Evolutionary conservation across 2,329 filamentous ascomycete species (phyloP).

Genomic region (Paracamarosporium sp.): DNA sequence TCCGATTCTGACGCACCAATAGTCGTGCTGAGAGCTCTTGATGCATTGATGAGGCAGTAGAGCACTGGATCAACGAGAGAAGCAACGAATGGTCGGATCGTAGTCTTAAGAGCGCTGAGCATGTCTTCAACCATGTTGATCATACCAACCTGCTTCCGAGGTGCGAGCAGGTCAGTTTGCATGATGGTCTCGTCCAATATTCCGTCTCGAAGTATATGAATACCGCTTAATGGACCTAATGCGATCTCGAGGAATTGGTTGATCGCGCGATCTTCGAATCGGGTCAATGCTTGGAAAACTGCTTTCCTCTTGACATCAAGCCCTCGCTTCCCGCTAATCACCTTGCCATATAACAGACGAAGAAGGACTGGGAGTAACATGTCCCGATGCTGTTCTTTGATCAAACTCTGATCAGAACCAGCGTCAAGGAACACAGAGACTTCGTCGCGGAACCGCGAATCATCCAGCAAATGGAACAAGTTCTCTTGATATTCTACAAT

Average conservation of each 20-base stretch:
- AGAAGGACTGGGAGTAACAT: conserved; percentile 86
- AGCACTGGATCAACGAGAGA: conserved; percentile 78
- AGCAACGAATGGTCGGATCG: conserved; percentile 71
- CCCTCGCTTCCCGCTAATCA: conserved; percentile 83
- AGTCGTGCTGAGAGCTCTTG: conserved; percentile 42
- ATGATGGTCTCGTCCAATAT: conserved; percentile 54
- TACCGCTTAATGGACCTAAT: conserved; percentile 70
- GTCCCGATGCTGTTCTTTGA: conserved; percentile 74
- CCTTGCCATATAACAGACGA: conserved; percentile 85
- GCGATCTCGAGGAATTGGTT: conserved; percentile 84
- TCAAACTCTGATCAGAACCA: conserved; percentile 67
- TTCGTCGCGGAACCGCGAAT: conserved; percentile 90
- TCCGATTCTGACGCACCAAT: conserved; percentile 46
- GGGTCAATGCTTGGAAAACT: conserved; percentile 78
- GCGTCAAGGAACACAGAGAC: conserved; percentile 86
- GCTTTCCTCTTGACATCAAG: conserved; percentile 78
- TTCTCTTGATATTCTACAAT: conserved; percentile 84
- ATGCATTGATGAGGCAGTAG: conserved; percentile 79
- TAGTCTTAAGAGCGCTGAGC: conserved; percentile 80
- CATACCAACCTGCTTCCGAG: conserved; percentile 86
- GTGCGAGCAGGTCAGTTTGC: conserved; percentile 63
- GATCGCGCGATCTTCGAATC: conserved; percentile 76
- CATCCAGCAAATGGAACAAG: conserved; percentile 84
- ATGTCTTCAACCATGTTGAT: conserved; percentile 90
- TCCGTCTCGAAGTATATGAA: conserved; percentile 64